Conservation (phyloP, 345 rosid genomes). For the Anacardium occidentale region DNA sequence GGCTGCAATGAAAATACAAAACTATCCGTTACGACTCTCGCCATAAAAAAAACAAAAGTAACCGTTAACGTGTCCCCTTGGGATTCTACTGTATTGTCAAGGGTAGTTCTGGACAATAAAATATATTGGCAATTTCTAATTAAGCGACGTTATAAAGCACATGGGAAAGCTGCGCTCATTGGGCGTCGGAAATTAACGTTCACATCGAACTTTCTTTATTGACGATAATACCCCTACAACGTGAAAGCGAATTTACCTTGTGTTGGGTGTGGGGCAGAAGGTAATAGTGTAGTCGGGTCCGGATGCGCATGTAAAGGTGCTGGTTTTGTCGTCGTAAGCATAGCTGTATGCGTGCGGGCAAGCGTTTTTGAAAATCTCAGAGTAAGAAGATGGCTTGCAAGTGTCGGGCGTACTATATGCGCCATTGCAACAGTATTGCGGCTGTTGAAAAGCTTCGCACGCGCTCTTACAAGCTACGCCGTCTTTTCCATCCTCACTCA, state of each 20-base stretch:
- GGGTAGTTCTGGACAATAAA: neutral
- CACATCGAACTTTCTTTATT: neutral
- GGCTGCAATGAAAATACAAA: conserved; percentile 39
- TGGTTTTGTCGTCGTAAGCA: conserved; percentile 87
- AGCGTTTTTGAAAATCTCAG: conserved; percentile 69
- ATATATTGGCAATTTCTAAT: neutral
- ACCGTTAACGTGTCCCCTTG: conserved; percentile 15
- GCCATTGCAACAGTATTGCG: conserved; percentile 88
- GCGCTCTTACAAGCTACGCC: conserved; percentile 89
- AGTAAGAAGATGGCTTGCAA: conserved; percentile 77
- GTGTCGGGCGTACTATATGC: conserved; percentile 61
- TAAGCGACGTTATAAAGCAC: neutral
- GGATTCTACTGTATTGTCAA: conserved; percentile 8
- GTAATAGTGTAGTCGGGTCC: conserved; percentile 69
- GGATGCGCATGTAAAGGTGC: conserved; percentile 89
- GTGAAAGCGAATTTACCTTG: conserved; percentile 51
- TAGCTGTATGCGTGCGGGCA: conserved; percentile 96
- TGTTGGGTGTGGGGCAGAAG: conserved; percentile 78
- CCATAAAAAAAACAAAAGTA: neutral
- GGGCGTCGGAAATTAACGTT: conserved; percentile 14
- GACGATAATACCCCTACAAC: conserved; percentile 14
- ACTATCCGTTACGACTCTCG: conserved; percentile 25
- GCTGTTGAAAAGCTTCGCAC: conserved; percentile 72
- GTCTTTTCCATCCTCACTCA: conserved; percentile 31
- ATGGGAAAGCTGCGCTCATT: neutral